phyloP scores from a whole-genome alignment of 495 filamentous ascomycete genomes.

The Mycothermus thermophilus region DNA sequence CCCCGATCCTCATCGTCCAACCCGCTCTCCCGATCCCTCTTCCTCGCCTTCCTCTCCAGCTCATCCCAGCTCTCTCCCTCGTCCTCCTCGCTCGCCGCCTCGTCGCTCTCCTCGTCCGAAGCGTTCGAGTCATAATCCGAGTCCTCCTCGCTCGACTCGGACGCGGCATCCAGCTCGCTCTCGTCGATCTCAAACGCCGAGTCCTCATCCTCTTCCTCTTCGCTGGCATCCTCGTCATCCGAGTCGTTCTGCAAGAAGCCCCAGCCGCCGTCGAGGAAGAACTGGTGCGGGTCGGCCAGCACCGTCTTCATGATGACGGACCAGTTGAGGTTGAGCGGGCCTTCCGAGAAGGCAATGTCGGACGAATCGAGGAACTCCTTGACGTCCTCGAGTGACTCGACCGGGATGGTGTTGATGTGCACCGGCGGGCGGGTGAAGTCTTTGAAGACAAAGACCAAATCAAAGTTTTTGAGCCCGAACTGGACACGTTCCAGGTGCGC shows the following conservation, averaged over 20 bases:
- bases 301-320: conserved; percentile 99
- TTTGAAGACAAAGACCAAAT: conserved; percentile 94
- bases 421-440: conserved; percentile 77
- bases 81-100: conserved; percentile 54
- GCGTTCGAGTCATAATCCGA: conserved; percentile 89
- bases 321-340: conserved; percentile 97
- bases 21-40: conserved; percentile 64
- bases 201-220: conserved; percentile 63
- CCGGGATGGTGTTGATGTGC: conserved; percentile 97
- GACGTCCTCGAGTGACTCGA: conserved; percentile 83
- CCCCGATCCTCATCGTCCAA: conserved; percentile 51
- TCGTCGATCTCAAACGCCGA: conserved; percentile 82
- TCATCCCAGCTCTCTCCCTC: conserved; percentile 90
- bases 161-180: conserved; percentile 62
- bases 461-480: conserved; percentile 98
- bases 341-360: conserved; percentile 87
- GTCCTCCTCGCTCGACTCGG: conserved; percentile 74
- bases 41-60: conserved; percentile 77
- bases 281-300: conserved; percentile 77
- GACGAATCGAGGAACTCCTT: conserved; percentile 97
- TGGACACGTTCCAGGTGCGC: conserved; percentile 94
- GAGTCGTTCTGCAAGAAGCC: conserved; percentile 78
- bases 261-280: conserved; percentile 95
- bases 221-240: conserved; percentile 66
- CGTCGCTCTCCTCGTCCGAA: conserved; percentile 57